phyloP scores from a whole-genome alignment of 257 asterid species.

The Striga asiatica region DNA sequence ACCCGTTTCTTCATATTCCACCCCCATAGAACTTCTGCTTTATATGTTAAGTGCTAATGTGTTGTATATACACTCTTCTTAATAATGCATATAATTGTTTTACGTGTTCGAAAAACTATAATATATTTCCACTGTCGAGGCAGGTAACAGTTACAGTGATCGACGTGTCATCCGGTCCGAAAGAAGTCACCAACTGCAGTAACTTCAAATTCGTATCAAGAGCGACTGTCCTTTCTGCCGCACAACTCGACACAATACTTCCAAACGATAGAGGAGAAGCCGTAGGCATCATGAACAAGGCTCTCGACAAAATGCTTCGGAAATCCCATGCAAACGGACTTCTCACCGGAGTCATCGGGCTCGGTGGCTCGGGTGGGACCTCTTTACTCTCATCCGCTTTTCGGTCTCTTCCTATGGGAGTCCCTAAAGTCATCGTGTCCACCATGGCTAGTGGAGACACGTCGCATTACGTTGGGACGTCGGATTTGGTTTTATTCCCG shows the following conservation, averaged over 20 bases:
- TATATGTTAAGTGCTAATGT: no score
- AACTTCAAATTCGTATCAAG: slow-evolving; percentile 41
- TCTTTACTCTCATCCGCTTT: slow-evolving; percentile 47
- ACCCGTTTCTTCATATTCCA: no score
- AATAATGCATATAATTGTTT: no score
- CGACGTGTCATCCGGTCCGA: slow-evolving; percentile 39
- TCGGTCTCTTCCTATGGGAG: slow-evolving; percentile 47
- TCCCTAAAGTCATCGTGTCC: slow-evolving; percentile 45
- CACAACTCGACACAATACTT: slow-evolving; percentile 15
- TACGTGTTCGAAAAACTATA: no score
- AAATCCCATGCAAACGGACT: slow-evolving; percentile 18
- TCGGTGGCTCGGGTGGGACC: slow-evolving; percentile 68
- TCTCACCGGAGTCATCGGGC: slow-evolving; percentile 48
- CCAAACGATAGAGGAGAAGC: slow-evolving; percentile 50
- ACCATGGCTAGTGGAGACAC: slow-evolving; percentile 62
- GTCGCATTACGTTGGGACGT: slow-evolving; percentile 46
- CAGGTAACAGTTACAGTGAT: slow-evolving; percentile 40
- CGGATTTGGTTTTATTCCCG: slow-evolving; percentile 52
- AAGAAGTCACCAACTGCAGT: slow-evolving; percentile 23
- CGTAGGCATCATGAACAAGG: slow-evolving; percentile 35
- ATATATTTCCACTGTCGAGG: no score
- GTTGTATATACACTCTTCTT: no score
- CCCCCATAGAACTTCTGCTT: no score
- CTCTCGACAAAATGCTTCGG: slow-evolving; percentile 26
- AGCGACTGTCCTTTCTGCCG: slow-evolving; percentile 32